Base-by-base conservation (phyloP, 176 grass and related monocot species). In the Oryza brachyantha region DNA sequence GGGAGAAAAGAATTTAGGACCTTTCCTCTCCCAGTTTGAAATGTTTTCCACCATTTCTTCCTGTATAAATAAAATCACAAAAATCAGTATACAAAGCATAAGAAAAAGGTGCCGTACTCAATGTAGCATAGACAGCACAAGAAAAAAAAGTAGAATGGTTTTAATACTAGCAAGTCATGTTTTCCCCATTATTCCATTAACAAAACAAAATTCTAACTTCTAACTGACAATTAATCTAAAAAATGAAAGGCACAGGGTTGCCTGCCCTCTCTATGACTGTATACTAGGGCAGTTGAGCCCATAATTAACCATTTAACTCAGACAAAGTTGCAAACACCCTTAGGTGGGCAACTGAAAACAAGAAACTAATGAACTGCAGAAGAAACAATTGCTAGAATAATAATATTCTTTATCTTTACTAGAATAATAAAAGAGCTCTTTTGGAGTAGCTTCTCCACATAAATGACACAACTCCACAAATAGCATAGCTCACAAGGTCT, bases 11-110 rank as follows among this genome's bases (percentile, higher is more conserved):
- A 45, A 74, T 24, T 46, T 58, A 27, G 29, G 59, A 94, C 94
- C 91, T 91, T 92, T 97, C 84, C 75, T 90, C 67, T 90, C 91
- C 87, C 84, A 90, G 32, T 91, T 86, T 84, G 81, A 79, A 78
- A 75, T 69, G 34, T 68, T 85, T 64, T 83, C 82, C 8, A 9
- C 22, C 13, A 86, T 85, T 62, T 85, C 89, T 82, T 92, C 94
- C 89, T 97, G 87, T 55, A 84, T 61, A 67, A 50, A 84, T 74
- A 84, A 55, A 85, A 79, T 25, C 73, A 58, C 84, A 79, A 77
- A 75, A 79, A 83, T n/a, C 36, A 87, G 41, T 79, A 66, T 54
- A 19, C 35, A 75, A 76, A 85, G 35, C 3, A 74, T 61, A 66
- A 68, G 37, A 83, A 4, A 22, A 50, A 40, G 26, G 24, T 8